Base-by-base conservation (phyloP, 208 protist species). In the Leishmania martiniquensis region DNA sequence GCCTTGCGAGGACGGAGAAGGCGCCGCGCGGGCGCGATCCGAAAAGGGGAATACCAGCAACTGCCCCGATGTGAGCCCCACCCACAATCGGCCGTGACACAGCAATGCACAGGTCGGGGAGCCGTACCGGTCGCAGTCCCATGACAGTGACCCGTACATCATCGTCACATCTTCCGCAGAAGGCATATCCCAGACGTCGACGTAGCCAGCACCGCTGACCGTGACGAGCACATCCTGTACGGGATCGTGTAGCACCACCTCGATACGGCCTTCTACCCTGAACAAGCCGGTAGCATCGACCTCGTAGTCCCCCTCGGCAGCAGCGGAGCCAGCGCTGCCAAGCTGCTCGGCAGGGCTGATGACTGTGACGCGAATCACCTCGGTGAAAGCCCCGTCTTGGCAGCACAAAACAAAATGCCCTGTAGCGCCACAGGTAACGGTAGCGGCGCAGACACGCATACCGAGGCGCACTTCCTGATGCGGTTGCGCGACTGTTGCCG, bases 151-250 rank as follows among this genome's bases (percentile, higher is more conserved):
- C 25, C 77, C 78, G 80, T 83, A 91, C 52, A 63, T 59, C 29
- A 77, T 52, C 17, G 90, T 91, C 22, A 80, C 85, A 63, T 94
- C 90, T 2, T 34, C 15, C n/a, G 70, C 82, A 3, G 34, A 63
- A 5, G 39, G 73, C 72, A 76, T 76, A 63, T 88, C 86, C 90
- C 90, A 94, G 51, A 92, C 83, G 55, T 94, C 90, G 0, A 94
- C 83, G 73, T 88, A 79, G 37, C 90, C 90, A 39, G 70, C 72
- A n/a, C 81, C 68, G 32, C 83, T 84, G 52, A 94, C 67, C 42
- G 87, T 84, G 12, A 93, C 49, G 42, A 91, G 78, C 20, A 73
- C 54, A 65, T 80, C 65, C 25, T 60, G 22, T 10, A 34, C 59
- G 39, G 74, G 39, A 47, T 89, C 87, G 54, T 87, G 44, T 34